A percentile compares a stretch with the other conserved stretches of the same genome.
Evolutionary conservation across 305 asterid genomes (phyloP).

Genomic region (Nicotiana rustica): DNA sequence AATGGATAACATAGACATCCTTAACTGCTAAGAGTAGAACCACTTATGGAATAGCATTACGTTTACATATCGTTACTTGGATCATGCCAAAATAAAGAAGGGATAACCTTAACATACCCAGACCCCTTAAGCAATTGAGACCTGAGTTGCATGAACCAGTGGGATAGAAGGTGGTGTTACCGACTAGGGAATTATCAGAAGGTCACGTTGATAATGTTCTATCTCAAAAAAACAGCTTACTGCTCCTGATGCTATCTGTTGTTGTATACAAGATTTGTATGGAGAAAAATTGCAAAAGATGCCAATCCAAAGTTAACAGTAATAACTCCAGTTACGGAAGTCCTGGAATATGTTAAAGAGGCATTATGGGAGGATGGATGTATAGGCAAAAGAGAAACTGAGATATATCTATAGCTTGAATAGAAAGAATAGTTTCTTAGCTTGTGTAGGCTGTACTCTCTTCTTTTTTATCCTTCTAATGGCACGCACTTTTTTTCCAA

Average conservation of each 20-base stretch:
- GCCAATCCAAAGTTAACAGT: constrained; percentile 18
- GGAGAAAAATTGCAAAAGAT: not conserved
- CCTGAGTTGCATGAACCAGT: no score
- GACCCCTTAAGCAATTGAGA: no score
- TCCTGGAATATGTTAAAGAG: not conserved
- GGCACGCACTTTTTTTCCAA: not conserved
- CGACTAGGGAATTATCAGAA: no score
- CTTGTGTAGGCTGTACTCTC: constrained; percentile 1
- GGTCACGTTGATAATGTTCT: not conserved
- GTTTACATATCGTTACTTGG: no score
- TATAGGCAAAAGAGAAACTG: constrained; percentile 21
- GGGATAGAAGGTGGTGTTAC: no score
- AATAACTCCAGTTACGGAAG: not conserved
- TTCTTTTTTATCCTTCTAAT: not conserved
- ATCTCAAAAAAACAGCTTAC: constrained; percentile 8
- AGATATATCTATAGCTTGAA: constrained; percentile 1
- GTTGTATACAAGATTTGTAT: not conserved
- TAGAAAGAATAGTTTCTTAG: not conserved
- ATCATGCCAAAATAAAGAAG: no score
- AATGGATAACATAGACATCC: no score
- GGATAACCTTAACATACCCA: no score
- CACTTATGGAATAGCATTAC: no score
- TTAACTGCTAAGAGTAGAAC: no score
- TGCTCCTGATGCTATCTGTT: constrained; percentile 10
- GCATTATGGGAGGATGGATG: not conserved